These are phyloP conservation scores for Groenewaldozyma auringiensis DNA, from an alignment of 1,139 yeast species.

Conservation along the genomic window DNA sequence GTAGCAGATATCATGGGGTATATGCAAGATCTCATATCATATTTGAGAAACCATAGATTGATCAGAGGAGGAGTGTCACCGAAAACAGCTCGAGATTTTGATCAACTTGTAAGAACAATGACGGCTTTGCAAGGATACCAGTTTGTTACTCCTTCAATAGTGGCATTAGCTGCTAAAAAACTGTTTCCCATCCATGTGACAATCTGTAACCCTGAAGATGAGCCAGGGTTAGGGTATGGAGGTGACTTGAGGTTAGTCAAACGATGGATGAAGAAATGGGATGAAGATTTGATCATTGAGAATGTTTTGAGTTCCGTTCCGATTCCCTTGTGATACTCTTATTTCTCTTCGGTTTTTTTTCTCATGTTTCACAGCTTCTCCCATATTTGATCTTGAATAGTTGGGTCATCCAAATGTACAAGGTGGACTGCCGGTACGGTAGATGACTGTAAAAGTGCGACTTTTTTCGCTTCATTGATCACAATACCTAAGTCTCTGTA, in stretches of 20 bases:
- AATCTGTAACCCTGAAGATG: slow-evolving; percentile 37
- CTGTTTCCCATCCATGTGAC: slow-evolving; percentile 40
- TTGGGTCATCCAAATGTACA: slow-evolving; percentile 49
- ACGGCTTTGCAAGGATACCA: slow-evolving; percentile 36
- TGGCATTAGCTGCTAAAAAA: slow-evolving; percentile 41
- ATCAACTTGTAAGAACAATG: slow-evolving; percentile 34
- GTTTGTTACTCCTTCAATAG: slow-evolving; percentile 46
- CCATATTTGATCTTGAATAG: slow-evolving; percentile 66
- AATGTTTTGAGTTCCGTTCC: slow-evolving; percentile 41
- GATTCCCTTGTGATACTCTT: slow-evolving; percentile 35
- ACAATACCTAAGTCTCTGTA: slow-evolving; percentile 34
- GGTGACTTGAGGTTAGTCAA: slow-evolving; percentile 39
- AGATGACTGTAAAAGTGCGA: slow-evolving; percentile 45
- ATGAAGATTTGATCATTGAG: slow-evolving; percentile 41
- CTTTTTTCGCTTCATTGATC: slow-evolving; percentile 29
- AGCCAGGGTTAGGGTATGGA: slow-evolving; percentile 47
- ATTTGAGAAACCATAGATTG: slow-evolving; percentile 44
- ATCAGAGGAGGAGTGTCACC: slow-evolving; percentile 46
- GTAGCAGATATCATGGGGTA: slow-evolving; percentile 45
- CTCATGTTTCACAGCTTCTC: slow-evolving; percentile 38
- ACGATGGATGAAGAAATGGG: slow-evolving; percentile 38
- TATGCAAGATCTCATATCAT: slow-evolving; percentile 46
- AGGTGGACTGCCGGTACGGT: slow-evolving; percentile 43
- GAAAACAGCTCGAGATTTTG: slow-evolving; percentile 37
- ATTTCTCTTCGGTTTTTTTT: background rate